A percentile compares a stretch with the other conserved stretches of the same genome.
phyloP scores from a whole-genome alignment of 257 asterid species.

The Primulina tabacum region DNA sequence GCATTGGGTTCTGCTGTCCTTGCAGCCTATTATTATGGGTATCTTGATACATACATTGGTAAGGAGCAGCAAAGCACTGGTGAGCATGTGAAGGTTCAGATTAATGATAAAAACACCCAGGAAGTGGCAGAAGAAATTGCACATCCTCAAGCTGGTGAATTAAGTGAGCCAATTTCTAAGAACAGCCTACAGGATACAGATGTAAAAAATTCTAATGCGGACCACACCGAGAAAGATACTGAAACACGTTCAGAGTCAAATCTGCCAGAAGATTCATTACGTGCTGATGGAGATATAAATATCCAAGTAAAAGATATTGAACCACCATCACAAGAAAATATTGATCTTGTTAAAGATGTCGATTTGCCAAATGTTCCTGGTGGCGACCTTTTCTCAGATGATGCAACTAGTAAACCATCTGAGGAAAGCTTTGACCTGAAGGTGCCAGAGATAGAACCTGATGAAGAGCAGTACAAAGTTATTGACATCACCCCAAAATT shows the following conservation, averaged over 20 bases:
- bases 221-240: conserved; percentile 39
- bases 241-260: conserved; percentile 37
- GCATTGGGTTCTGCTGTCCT: conserved; percentile 58
- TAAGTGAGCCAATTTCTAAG: conserved; percentile 24
- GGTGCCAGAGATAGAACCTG: conserved; percentile 39
- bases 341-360: conserved; percentile 32
- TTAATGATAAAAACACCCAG: conserved; percentile 24
- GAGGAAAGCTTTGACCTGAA: conserved; percentile 43
- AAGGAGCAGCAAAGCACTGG: conserved; percentile 44
- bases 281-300: conserved; percentile 37
- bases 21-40: conserved; percentile 71
- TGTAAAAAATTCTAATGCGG: conserved; percentile 31
- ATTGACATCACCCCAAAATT: conserved; percentile 35
- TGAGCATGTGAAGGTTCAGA: conserved; percentile 32
- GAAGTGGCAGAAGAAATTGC: conserved; percentile 31
- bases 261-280: conserved; percentile 38
- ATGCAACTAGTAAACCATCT: conserved; percentile 38
- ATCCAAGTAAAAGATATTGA: conserved; percentile 39
- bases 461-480: conserved; percentile 39
- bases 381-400: conserved; percentile 41
- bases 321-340: conserved; percentile 33
- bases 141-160: conserved; percentile 35
- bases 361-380: conserved; percentile 36
- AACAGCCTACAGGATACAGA: conserved; percentile 35
- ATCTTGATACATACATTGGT: conserved; percentile 53